Conservation (phyloP, 805 yeast species). For the Lipomyces yamanashiensis region DNA sequence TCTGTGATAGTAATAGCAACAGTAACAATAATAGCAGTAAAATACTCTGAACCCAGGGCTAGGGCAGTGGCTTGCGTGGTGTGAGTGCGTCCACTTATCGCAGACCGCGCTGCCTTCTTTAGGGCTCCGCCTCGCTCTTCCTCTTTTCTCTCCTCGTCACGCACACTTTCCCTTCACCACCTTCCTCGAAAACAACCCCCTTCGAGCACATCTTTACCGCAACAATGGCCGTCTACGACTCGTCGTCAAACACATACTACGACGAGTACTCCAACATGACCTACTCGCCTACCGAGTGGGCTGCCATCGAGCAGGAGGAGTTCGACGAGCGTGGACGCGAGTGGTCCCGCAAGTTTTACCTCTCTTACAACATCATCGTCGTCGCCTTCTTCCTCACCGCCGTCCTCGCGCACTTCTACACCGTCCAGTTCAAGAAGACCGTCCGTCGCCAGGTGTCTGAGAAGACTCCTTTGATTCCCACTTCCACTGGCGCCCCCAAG, state of each 20-base stretch:
- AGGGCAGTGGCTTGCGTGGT: conserved; percentile 16
- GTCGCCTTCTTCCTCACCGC: conserved; percentile 35
- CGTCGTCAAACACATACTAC: conserved; percentile 26
- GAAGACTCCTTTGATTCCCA: conserved; percentile 35
- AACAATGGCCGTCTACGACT: conserved; percentile 20
- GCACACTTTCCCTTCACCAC: conserved; percentile 3
- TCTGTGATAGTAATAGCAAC: background rate
- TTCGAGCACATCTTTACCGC: background rate
- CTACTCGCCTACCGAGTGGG: conserved; percentile 35
- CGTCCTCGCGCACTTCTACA: conserved; percentile 35
- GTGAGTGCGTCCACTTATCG: conserved; percentile 18
- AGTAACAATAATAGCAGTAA: background rate
- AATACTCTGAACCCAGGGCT: conserved; percentile 1
- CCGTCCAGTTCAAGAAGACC: conserved; percentile 36
- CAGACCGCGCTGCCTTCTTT: conserved; percentile 9
- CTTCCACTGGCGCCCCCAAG: conserved; percentile 20
- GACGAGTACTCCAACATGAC: conserved; percentile 27
- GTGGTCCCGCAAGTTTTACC: conserved; percentile 37
- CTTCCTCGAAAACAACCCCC: background rate
- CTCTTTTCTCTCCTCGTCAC: conserved; percentile 4
- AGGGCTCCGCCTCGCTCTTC: conserved; percentile 1
- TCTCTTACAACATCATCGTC: conserved; percentile 36
- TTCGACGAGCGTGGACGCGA: conserved; percentile 38
- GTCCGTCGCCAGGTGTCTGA: conserved; percentile 25
- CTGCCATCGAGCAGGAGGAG: conserved; percentile 35